Conservation (phyloP, 129 eudicot genomes). For the Sambucus nigra region DNA sequence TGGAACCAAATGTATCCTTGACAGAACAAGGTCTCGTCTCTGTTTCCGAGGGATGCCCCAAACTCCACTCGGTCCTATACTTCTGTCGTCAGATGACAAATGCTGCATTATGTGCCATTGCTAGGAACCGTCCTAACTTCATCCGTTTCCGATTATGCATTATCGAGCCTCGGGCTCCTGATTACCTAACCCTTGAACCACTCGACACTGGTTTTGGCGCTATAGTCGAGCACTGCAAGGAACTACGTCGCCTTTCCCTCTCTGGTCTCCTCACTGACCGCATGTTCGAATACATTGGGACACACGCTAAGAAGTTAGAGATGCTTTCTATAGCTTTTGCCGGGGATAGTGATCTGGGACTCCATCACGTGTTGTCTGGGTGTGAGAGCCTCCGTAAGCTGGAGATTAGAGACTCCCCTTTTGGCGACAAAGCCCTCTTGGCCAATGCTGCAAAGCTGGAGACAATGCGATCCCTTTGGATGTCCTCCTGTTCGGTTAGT, state of each 20-base stretch:
- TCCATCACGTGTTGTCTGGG: constrained; percentile 78
- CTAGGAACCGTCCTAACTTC: too few species aligned
- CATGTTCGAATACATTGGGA: constrained; percentile 62
- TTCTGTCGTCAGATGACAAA: constrained; percentile 84
- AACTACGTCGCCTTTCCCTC: constrained; percentile 55
- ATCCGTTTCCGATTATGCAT: too few species aligned
- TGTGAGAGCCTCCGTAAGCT: constrained; percentile 78
- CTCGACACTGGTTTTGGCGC: constrained; percentile 79
- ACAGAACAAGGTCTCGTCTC: constrained; percentile 65
- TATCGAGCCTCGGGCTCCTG: constrained; percentile 58
- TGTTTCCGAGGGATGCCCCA: constrained; percentile 78
- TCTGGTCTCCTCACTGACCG: constrained; percentile 70
- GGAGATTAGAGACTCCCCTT: constrained; percentile 93
- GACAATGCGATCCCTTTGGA: constrained; percentile 99
- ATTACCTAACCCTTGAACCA: constrained; percentile 54
- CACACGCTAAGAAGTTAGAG: constrained; percentile 67
- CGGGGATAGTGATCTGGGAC: constrained; percentile 79
- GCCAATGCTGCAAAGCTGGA: constrained; percentile 91
- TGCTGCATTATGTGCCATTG: constrained; percentile 56
- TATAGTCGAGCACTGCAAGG: constrained; percentile 57
- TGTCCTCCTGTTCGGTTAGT: constrained; percentile 88
- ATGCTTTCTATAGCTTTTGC: constrained; percentile 97
- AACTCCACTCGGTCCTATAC: constrained; percentile 69
- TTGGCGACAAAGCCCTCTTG: constrained; percentile 83
- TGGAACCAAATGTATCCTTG: constrained; percentile 54